Base-by-base conservation (phyloP, 2,329 filamentous ascomycete species). In the Periconia sp. region DNA sequence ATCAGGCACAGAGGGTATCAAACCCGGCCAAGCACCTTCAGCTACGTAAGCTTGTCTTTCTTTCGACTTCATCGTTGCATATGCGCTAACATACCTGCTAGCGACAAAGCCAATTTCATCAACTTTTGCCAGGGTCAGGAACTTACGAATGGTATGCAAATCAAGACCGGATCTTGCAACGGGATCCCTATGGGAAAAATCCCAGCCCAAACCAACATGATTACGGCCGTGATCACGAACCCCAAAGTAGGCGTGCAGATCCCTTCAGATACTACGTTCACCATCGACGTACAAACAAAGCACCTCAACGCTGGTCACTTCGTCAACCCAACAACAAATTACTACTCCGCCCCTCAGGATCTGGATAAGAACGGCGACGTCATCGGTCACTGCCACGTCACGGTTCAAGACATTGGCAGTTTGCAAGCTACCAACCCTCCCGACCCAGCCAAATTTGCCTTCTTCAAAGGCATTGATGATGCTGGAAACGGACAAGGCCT, bases 391-490 rank as follows among this genome's bases (percentile, higher is more conserved):
- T 77, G 74, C 42, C 80, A 82, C 63, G 75, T 84, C 55, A 81
- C 80, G 5, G 74, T 83, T 18, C 82, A 85, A 62, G 73, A 79
- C 41, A 66, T 84, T 37, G 68, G 68, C 33, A 59, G 72, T 31
- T 51, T 75, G 37, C 74, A 73, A 42, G 65, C 74, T 1, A 63
- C 55, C 1, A 65, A 63, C 6, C 71, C 78, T 52, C 65, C 73
- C 41, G 62, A 78, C 54, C 60, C 78, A 44, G 61, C 76, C 9
- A 71, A 73, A 19, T 84, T 84, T 64, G 79, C 73, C 20, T 84
- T 82, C 71, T 85, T 85, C 76, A 83, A 83, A 72, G 82, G 82
- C 53, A 77, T 85, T 63, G 81, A 84, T 60, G 78, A 83, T 55
- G 72, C 64, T 20, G 81, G 78, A 35, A 72, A 82, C 55, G 75